Conservation (phyloP, 2,329 filamentous ascomycete genomes). For the Colletotrichum plurivorum region DNA sequence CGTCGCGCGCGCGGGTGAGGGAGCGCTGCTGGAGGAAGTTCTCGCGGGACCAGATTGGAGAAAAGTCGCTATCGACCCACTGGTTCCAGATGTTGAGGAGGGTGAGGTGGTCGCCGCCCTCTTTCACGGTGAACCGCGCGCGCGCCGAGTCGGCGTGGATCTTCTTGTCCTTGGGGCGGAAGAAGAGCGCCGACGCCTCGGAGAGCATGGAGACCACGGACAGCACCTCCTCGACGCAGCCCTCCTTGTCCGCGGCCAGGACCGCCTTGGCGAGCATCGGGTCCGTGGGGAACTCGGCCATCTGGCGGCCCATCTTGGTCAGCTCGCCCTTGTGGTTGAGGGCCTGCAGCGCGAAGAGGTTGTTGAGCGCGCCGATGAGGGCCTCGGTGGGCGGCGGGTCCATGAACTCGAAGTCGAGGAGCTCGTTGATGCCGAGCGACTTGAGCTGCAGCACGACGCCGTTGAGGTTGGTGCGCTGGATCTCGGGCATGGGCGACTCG, state of each 20-base stretch:
- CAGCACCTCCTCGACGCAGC: conserved; percentile 94
- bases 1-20: conserved; percentile 89
- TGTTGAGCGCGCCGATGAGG: conserved; percentile 89
- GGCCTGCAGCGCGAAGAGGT: conserved; percentile 90
- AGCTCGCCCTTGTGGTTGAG: conserved; percentile 90
- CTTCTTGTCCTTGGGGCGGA: conserved; percentile 97
- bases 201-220: conserved; percentile 95
- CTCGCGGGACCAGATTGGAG: conserved; percentile 87
- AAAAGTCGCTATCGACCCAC: conserved; percentile 94
- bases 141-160: conserved; percentile 94
- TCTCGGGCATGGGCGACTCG: conserved; percentile 92
- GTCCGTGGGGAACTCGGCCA: conserved; percentile 95
- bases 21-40: conserved; percentile 94
- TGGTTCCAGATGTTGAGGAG: conserved; percentile 95
- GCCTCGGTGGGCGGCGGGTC: conserved; percentile 92
- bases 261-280: conserved; percentile 93
- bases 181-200: conserved; percentile 91
- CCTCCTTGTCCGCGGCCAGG: conserved; percentile 88
- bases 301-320: conserved; percentile 91
- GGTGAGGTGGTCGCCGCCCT: conserved; percentile 90
- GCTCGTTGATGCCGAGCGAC: conserved; percentile 90
- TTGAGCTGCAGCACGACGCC: conserved; percentile 88
- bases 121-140: conserved; percentile 88
- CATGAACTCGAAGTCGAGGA: conserved; percentile 97
- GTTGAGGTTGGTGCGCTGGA: conserved; percentile 90